A percentile compares a stretch with the other conserved stretches of the same genome.
phyloP scores from a whole-genome alignment of 2,329 filamentous ascomycete genomes.

The Arthroderma sp. region DNA sequence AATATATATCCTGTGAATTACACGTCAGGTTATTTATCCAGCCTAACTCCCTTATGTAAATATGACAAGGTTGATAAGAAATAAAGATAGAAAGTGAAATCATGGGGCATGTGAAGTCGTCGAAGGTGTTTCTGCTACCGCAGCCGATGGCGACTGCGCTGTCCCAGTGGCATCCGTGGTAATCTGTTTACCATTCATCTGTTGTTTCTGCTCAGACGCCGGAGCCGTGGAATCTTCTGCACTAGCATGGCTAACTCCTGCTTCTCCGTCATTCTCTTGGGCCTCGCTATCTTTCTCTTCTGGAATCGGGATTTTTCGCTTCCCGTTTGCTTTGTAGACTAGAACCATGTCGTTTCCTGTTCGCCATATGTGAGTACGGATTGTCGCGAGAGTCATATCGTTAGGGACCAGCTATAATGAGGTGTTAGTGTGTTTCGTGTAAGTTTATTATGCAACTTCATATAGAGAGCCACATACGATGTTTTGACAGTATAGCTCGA shows the following conservation, averaged over 20 bases:
- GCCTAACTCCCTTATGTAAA: not conserved
- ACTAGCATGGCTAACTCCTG: not conserved
- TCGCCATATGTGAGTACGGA: conserved; percentile 87
- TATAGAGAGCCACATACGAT: conserved; percentile 54
- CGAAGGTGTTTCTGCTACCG: not conserved
- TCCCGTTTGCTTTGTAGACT: conserved; percentile 85
- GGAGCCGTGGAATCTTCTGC: too few relatives aligned
- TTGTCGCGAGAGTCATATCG: conserved; percentile 85
- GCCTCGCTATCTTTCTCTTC: not conserved
- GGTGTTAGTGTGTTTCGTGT: not conserved
- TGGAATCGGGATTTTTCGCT: conserved; percentile 41
- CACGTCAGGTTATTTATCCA: not conserved
- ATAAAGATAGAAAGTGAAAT: not conserved
- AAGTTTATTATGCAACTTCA: not conserved
- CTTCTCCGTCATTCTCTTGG: not conserved
- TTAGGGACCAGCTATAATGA: conserved; percentile 45
- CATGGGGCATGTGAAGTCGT: not conserved
- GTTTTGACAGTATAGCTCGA: conserved; percentile 90
- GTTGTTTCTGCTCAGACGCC: not conserved
- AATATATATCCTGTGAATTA: not conserved
- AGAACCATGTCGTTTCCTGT: conserved; percentile 85
- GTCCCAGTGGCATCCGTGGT: not conserved
- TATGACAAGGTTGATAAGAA: not conserved
- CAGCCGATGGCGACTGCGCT: not conserved
- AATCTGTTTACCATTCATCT: not conserved